These are phyloP conservation scores for Citrus sp. DNA, from an alignment of 345 rosid species.

Conservation along the genomic window DNA sequence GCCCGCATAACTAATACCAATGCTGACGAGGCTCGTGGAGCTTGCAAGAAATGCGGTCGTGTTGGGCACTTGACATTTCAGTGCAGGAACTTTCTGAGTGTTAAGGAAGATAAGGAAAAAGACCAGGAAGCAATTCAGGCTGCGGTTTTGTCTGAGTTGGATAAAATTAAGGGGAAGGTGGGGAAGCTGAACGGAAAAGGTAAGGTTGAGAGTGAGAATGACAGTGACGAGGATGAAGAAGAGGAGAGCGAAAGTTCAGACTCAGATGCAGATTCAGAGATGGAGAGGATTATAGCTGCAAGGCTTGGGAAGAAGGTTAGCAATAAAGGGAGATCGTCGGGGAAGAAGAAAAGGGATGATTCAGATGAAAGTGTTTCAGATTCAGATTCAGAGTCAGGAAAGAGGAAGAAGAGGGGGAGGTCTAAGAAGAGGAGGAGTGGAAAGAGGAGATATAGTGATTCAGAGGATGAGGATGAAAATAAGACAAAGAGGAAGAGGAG, in stretches of 20 bases:
- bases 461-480: conserved; percentile 57
- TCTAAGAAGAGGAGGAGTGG: conserved; percentile 66
- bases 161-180: conserved; percentile 57
- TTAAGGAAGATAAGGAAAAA: conserved; percentile 76
- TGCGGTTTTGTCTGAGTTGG: conserved; percentile 64
- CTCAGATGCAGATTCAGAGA: conserved; percentile 81
- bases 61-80: conserved; percentile 91
- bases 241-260: conserved; percentile 81
- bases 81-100: conserved; percentile 81
- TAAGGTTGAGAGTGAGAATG: conserved; percentile 38
- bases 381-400: conserved; percentile 48
- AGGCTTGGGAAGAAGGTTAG: conserved; percentile 64
- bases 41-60: conserved; percentile 92
- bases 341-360: conserved; percentile 38
- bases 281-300: conserved; percentile 84
- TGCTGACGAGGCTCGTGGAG: conserved; percentile 83
- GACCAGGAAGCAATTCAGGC: conserved; percentile 58
- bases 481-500: conserved; percentile 52
- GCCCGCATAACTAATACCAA: conserved; percentile 75
- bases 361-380: conserved; percentile 40
- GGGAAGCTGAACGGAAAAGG: conserved; percentile 41
- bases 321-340: conserved; percentile 30
- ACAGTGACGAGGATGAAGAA: conserved; percentile 60
- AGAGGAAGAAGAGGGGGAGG: conserved; percentile 71
- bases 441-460: conserved; percentile 51